A percentile compares a stretch with the other conserved stretches of the same genome.
These are phyloP conservation scores for Coprinellus micaceus DNA, from an alignment of 768 basidiomycete genomes.

Conservation along the genomic window DNA sequence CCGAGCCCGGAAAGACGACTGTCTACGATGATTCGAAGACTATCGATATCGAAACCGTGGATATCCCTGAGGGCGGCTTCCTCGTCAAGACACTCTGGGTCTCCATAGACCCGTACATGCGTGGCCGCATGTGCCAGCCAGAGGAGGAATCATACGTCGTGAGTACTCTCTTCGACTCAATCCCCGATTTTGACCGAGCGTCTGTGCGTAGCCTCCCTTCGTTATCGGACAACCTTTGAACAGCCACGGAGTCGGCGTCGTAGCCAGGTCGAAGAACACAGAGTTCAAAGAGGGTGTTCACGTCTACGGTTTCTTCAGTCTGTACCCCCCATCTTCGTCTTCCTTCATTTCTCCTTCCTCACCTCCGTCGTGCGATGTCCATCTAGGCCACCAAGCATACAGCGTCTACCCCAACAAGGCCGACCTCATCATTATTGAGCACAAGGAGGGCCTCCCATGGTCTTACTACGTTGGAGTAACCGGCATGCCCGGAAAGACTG, in stretches of 20 bases:
- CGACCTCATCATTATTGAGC: conserved; percentile 25
- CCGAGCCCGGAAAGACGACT: conserved; percentile 35
- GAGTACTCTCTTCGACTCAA: neutral
- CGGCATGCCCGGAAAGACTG: conserved; percentile 30
- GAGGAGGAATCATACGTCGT: conserved; percentile 18
- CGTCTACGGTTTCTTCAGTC: conserved; percentile 9
- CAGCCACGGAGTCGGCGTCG: conserved; percentile 27
- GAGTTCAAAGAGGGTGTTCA: conserved; percentile 18
- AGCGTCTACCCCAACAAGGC: conserved; percentile 14
- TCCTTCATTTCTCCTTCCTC: neutral
- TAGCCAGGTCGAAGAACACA: conserved; percentile 17
- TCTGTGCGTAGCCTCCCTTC: conserved; percentile 6
- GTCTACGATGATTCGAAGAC: conserved; percentile 33
- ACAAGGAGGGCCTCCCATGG: conserved; percentile 40
- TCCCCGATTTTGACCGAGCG: too few relatives aligned
- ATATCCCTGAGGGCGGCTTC: conserved; percentile 32
- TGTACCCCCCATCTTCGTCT: neutral
- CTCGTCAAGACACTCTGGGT: conserved; percentile 42
- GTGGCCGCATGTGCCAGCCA: conserved; percentile 32
- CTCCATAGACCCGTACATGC: conserved; percentile 43
- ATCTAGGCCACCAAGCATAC: conserved; percentile 34
- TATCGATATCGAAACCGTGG: conserved; percentile 41
- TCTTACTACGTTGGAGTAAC: conserved; percentile 34
- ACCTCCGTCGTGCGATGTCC: too few relatives aligned
- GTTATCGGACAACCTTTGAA: conserved; percentile 10